A percentile compares a stretch with the other conserved stretches of the same genome.
These are phyloP conservation scores for Cyberlindnera galapagoensis DNA, from an alignment of 805 yeast genomes.

Conservation along the genomic window DNA sequence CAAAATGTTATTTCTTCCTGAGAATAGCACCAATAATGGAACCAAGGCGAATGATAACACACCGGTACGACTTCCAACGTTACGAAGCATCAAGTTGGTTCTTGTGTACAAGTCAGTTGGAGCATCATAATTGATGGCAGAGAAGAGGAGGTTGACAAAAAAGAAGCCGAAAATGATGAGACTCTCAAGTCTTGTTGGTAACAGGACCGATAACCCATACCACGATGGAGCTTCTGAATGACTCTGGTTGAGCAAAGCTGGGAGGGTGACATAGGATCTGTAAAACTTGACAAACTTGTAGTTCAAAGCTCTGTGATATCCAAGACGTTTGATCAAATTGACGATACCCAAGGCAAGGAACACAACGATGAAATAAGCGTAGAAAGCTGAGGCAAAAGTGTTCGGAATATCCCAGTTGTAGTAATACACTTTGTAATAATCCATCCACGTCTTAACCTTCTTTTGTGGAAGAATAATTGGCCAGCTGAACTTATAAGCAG, in stretches of 20 bases:
- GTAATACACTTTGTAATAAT: constrained; percentile 2
- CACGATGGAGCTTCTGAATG: constrained; percentile 6
- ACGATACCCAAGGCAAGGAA: constrained; percentile 28
- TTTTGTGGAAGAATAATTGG: constrained; percentile 7
- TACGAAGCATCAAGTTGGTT: neutral
- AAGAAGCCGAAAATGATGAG: constrained; percentile 30
- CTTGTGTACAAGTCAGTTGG: neutral
- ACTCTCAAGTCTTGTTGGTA: constrained; percentile 21
- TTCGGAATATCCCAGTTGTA: constrained; percentile 14
- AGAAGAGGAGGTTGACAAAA: constrained; percentile 14
- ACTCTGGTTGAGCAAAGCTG: constrained; percentile 14
- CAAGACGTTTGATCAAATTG: constrained; percentile 25
- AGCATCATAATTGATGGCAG: constrained; percentile 5
- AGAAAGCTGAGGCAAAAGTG: constrained; percentile 25
- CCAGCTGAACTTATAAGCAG: constrained; percentile 2
- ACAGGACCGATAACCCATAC: constrained; percentile 9
- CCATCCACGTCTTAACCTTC: neutral
- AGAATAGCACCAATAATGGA: constrained; percentile 53
- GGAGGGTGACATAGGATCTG: constrained; percentile 15
- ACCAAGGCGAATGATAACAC: constrained; percentile 27
- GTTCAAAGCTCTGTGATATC: constrained; percentile 9
- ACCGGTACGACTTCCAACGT: constrained; percentile 19
- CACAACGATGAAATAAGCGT: constrained; percentile 32
- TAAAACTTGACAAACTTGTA: constrained; percentile 11
- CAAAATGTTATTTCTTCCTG: constrained; percentile 65